Conservation (phyloP, 2,329 filamentous ascomycete species). For the Trichoderma aggressivum region DNA sequence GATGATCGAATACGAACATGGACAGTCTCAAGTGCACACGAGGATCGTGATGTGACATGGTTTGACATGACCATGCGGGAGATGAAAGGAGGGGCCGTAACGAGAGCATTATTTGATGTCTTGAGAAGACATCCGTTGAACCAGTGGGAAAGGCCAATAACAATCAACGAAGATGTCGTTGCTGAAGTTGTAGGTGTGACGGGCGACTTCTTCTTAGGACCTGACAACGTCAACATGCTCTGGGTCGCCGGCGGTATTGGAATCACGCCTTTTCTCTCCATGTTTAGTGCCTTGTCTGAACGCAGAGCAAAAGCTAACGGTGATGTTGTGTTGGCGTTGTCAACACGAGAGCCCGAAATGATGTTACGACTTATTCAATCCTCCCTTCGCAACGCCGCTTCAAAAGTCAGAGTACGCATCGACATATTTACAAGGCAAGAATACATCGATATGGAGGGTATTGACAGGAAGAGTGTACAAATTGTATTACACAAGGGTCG, state of each 20-base stretch:
- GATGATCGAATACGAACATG: slow-evolving; percentile 9
- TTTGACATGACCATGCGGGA: slow-evolving; percentile 16
- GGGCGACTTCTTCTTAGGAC: slow-evolving; percentile 10
- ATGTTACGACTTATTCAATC: slow-evolving; percentile 12
- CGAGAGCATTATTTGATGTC: slow-evolving; percentile 12
- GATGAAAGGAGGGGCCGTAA: slow-evolving; percentile 15
- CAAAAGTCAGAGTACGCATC: neutral
- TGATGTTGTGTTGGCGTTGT: slow-evolving; percentile 11
- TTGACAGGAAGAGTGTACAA: neutral
- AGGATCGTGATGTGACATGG: slow-evolving; percentile 1
- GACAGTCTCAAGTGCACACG: slow-evolving; percentile 16
- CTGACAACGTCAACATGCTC: slow-evolving; percentile 9
- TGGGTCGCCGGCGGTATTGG: slow-evolving; percentile 19
- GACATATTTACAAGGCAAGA: slow-evolving; percentile 9
- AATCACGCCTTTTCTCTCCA: slow-evolving; percentile 17
- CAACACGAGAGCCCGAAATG: slow-evolving; percentile 15
- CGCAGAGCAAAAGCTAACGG: neutral
- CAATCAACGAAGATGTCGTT: neutral
- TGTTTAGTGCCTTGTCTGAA: slow-evolving; percentile 14
- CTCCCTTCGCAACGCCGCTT: neutral
- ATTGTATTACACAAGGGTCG: slow-evolving; percentile 3
- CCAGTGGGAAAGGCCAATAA: neutral
- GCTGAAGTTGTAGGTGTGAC: slow-evolving; percentile 15
- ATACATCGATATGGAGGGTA: neutral
- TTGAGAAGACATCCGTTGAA: neutral